Evolutionary conservation across 78 protist species (phyloP).

Genomic region (Pigoraptor vietnamica): DNA sequence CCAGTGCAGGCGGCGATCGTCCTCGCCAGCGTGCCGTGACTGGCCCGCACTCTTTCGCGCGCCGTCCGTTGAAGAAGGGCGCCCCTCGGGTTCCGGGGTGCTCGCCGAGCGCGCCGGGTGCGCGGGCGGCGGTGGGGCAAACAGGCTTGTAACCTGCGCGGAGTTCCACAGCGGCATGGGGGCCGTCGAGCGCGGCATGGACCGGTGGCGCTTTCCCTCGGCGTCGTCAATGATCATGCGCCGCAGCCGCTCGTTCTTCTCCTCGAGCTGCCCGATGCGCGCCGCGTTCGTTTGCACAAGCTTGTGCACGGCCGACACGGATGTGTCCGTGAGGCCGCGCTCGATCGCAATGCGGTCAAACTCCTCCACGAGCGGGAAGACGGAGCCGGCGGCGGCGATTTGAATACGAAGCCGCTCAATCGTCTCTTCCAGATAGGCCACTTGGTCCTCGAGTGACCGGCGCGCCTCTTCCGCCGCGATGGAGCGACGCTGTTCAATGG

Average conservation of each 20-base stretch:
- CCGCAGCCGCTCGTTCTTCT: not conserved
- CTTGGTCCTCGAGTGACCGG: not conserved
- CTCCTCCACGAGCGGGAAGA: not conserved
- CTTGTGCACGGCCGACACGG: not conserved
- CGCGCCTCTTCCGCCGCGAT: not conserved
- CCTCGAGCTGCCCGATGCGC: not conserved
- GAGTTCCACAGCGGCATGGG: not conserved
- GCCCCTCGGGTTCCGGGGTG: not conserved
- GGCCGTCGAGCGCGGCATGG: not conserved
- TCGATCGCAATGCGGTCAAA: not conserved
- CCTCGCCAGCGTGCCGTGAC: not conserved
- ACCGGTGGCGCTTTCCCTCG: not conserved
- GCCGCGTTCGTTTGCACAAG: not conserved
- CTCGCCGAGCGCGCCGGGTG: not conserved
- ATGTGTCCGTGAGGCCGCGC: not conserved
- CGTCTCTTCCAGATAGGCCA: not conserved
- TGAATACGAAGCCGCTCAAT: not conserved
- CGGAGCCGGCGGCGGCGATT: not conserved
- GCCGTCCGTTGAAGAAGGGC: no score
- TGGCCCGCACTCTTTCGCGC: not conserved
- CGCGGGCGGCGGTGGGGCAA: no score
- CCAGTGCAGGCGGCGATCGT: not conserved
- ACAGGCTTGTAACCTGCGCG: no score
- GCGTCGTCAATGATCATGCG: not conserved
- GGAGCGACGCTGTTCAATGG: not conserved